phyloP scores from a whole-genome alignment of 345 rosid species.

The Eucalyptus pumila region DNA sequence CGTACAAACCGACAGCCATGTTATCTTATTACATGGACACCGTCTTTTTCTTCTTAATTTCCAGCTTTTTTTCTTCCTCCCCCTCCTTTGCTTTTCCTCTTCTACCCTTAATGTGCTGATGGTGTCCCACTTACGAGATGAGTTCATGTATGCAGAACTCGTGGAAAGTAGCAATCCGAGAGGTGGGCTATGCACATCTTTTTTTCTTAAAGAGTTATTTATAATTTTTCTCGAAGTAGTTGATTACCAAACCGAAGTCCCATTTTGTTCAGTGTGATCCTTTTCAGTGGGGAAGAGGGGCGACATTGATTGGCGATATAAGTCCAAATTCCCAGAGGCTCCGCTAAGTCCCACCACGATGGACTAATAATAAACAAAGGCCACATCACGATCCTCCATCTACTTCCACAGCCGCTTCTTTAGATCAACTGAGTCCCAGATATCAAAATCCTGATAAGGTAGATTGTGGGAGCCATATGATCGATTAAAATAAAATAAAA shows the following conservation, averaged over 20 bases:
- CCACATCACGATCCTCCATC: constrained; percentile 1
- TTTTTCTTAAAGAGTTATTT: neutral
- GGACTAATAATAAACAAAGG: constrained; percentile 7
- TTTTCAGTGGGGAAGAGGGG: constrained; percentile 4
- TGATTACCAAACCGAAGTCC: constrained; percentile 5
- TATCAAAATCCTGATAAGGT: neutral
- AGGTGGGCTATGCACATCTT: neutral
- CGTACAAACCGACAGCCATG: neutral
- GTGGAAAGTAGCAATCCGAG: neutral
- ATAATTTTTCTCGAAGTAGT: neutral
- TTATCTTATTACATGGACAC: neutral
- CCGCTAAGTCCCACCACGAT: neutral
- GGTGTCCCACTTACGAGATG: neutral
- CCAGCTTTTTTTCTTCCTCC: neutral
- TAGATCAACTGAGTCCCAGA: neutral
- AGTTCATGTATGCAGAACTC: neutral
- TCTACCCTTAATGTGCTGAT: neutral
- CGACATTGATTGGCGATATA: neutral
- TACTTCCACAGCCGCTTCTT: neutral
- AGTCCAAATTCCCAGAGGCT: constrained; percentile 8
- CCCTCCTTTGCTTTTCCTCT: neutral
- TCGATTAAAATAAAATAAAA: neutral
- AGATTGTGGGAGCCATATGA: constrained; percentile 12
- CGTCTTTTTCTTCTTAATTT: neutral
- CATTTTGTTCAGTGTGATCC: neutral